Evolutionary conservation across 208 protist genomes (phyloP).

Genomic region (Naegleria lovaniensis): DNA sequence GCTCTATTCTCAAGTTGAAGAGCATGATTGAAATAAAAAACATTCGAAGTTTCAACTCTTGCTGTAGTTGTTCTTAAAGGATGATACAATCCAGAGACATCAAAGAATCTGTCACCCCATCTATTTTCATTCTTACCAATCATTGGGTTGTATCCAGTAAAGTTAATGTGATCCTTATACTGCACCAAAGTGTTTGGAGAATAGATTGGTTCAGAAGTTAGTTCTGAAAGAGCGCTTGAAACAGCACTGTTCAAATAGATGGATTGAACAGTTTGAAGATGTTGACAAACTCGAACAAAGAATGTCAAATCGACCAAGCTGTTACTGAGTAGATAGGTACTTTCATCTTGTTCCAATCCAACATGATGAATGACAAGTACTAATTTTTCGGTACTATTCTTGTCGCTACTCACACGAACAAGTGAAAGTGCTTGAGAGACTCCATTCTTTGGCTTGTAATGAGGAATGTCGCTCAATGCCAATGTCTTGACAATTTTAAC

Average conservation of each 20-base stretch:
- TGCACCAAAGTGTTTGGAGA: not conserved
- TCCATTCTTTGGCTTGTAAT: not conserved
- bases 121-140: not conserved
- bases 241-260: not conserved
- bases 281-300: not conserved
- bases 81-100: not conserved
- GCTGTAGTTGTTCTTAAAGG: not conserved
- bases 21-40: not conserved
- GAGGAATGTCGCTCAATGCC: not conserved
- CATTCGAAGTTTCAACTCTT: not conserved
- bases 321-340: not conserved
- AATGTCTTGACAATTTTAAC: not conserved
- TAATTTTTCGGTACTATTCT: not conserved
- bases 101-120: slow-evolving; percentile 19
- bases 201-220: not conserved
- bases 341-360: not conserved
- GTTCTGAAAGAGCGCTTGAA: not conserved
- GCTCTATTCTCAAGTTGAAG: not conserved
- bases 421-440: not conserved
- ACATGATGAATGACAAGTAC: not conserved
- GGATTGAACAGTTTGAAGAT: not conserved
- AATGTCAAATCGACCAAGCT: not conserved
- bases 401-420: no score
- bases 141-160: slow-evolving; percentile 5
- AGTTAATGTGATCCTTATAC: slow-evolving; percentile 13